Conservation (phyloP, 1,284 basidiomycete genomes). For the Fomitiporia mediterranea region DNA sequence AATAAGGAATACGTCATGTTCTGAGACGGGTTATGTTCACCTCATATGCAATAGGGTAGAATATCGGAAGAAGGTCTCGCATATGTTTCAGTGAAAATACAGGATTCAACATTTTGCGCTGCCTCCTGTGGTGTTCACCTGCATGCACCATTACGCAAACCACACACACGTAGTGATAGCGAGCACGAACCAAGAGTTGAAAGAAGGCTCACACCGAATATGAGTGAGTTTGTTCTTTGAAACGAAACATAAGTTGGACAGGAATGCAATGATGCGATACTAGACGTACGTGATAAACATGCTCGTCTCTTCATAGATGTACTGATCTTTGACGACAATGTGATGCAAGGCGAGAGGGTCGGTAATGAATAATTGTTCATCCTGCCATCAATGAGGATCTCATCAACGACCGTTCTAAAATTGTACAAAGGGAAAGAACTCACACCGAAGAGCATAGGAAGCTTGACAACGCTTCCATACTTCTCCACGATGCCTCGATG, state of each 20-base stretch:
- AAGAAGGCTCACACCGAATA: conserved; percentile 23
- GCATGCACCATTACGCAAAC: neutral
- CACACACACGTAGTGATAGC: neutral
- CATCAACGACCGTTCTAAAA: neutral
- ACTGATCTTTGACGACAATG: conserved; percentile 37
- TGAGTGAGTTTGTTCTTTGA: conserved; percentile 8
- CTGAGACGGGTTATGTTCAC: conserved; percentile 13
- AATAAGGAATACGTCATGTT: conserved; percentile 4
- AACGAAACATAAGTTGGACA: conserved; percentile 7
- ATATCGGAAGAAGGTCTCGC: conserved; percentile 27
- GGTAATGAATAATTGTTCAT: conserved; percentile 34
- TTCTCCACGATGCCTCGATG: conserved; percentile 23
- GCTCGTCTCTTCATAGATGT: conserved; percentile 31
- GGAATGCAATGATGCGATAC: too few relatives aligned
- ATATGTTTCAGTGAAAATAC: conserved; percentile 30
- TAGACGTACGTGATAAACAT: conserved; percentile 23
- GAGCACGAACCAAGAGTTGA: conserved; percentile 21
- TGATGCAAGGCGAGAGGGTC: conserved; percentile 38
- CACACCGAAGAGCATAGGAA: conserved; percentile 35
- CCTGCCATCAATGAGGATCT: conserved; percentile 24
- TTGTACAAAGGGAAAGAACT: conserved; percentile 6
- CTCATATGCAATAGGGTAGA: conserved; percentile 27
- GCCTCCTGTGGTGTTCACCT: conserved; percentile 27
- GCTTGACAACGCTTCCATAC: conserved; percentile 33
- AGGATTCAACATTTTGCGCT: conserved; percentile 30